Evolutionary conservation across 2,329 filamentous ascomycete species (phyloP), one percentile per base, ranked within the genome.

Genomic region (Fusarium algeriense): DNA sequence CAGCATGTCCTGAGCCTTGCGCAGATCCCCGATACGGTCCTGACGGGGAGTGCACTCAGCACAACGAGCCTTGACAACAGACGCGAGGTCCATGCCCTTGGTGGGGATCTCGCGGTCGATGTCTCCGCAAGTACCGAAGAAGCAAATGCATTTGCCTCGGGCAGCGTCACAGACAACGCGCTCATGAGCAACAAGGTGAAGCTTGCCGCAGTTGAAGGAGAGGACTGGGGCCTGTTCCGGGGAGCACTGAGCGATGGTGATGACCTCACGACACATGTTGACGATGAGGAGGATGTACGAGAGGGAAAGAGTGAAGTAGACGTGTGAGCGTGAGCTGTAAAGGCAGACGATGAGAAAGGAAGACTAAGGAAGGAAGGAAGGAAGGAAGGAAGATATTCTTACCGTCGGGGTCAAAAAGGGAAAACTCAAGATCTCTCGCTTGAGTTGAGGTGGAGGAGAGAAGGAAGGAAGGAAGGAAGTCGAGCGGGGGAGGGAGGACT

Each of bases 211-310:
- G 15, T 62, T 70, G 32, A 70, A 76, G 0, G 63, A 55, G 1
- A 73, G 52, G 0, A 30, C 15, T 0, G 70, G 67, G 0, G 61
- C 14, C 3, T 48, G 49, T 4, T 48, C 3, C 0, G 74, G 73
- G 0, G 73, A 73, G 50, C 77, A 78, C 14, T 71, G 53, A 0
- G 77, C 77, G 20, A 77, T 60, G 44, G 69, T 57, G 23, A 77
- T 54, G 0, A 14, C 38, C 14, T 78, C 76, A 0, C 55, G 12
- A 41, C 77, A 78, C 77, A 78, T 78, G 1, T 41, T 59, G 60
- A 20, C 4, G 60, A 28, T 6, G n/a, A 32, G 3, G 6, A 2
- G 26, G 7, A 1, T 19, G 19, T 11, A 13, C 9, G 40, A 3
- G 20, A n/a, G 6, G 14, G 26, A 28, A 50, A 28, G 35, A 26